Evolutionary conservation across 1,284 basidiomycete species (phyloP), one percentile per base, ranked within the genome.

Genomic region (Sporisorium scitamineum): DNA sequence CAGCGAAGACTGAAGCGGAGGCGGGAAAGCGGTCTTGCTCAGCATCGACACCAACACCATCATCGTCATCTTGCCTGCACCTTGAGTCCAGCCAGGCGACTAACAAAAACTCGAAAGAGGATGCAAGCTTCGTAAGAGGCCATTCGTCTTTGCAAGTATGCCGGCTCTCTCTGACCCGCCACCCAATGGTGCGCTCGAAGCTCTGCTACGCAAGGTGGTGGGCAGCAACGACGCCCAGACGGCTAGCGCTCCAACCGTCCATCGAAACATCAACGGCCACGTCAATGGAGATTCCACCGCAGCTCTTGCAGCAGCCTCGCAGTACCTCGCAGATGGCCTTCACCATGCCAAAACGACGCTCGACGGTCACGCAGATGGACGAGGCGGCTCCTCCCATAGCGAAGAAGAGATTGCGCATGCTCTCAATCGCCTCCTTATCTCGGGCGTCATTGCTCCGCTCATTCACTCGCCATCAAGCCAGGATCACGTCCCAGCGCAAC

Each of bases 351-450:
- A 45, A 34, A 5, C 26, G 7, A 42, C 56, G n/a, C 31, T 34
- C 20, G 29, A 58, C 20, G n/a, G 16, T 9, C 52, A 45, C 16
- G n/a, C 51, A 9, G 45, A 59, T 20, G 60, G 34, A 11, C 41
- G 27, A 16, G 61, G 39, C 14, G 48, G 60, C 24, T 37, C 61
- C 29, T 47, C 61, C 5, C 54, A 54, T n/a, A 62, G 52, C 29
- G 65, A 76, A 34, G 74, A 76, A 41, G 56, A 63, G n/a, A 61
- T 64, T 20, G 63, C 70, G 8, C 74, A 76, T 42, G 47, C 58
- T 16, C 54, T 76, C 62, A 76, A 67, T 42, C 74, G 70, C 29
- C 62, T 76, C 8, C 65, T 76, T 5, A 39, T 76, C 56, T 54
- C 59, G 8, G 65, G 60, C 1, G 54, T 73, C 54, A 42, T 76